Evolutionary conservation across 305 asterid genomes (phyloP).

Genomic region (Plantago rigida): DNA sequence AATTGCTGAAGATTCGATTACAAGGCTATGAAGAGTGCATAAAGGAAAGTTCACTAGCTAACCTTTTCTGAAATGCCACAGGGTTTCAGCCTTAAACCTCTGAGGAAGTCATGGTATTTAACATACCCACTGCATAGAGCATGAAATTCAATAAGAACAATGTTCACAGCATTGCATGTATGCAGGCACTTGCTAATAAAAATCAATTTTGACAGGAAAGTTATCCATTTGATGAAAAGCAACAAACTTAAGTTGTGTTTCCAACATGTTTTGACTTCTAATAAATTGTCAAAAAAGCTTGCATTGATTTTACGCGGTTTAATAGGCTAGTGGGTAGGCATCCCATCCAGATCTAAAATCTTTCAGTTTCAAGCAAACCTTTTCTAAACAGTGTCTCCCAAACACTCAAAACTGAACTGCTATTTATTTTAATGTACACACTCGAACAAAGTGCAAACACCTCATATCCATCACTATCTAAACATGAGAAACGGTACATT

Average conservation of each 20-base stretch:
- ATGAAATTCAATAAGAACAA: slow-evolving; percentile 25
- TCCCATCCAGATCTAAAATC: too few relatives aligned
- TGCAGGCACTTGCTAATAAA: not conserved
- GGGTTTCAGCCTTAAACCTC: slow-evolving; percentile 59
- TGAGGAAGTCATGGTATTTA: slow-evolving; percentile 56
- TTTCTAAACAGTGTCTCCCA: too few relatives aligned
- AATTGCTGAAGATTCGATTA: slow-evolving; percentile 8
- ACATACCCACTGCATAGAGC: slow-evolving; percentile 60
- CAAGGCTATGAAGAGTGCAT: slow-evolving; percentile 2
- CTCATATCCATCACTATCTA: slow-evolving; percentile 3
- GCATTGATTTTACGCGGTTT: too few relatives aligned
- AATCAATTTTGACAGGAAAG: not conserved
- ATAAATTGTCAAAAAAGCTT: too few relatives aligned
- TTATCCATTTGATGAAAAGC: too few relatives aligned
- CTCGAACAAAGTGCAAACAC: not conserved
- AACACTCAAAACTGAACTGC: too few relatives aligned
- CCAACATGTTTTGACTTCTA: too few relatives aligned
- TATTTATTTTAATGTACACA: too few relatives aligned
- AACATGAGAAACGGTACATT: not conserved
- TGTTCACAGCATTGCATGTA: slow-evolving; percentile 19
- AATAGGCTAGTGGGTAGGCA: too few relatives aligned
- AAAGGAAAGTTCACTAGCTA: slow-evolving; percentile 12
- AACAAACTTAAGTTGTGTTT: too few relatives aligned
- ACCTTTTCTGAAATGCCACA: slow-evolving; percentile 74
- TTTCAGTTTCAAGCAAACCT: too few relatives aligned